phyloP scores from a whole-genome alignment of 257 asterid genomes.

The Gynochthodes officinalis region DNA sequence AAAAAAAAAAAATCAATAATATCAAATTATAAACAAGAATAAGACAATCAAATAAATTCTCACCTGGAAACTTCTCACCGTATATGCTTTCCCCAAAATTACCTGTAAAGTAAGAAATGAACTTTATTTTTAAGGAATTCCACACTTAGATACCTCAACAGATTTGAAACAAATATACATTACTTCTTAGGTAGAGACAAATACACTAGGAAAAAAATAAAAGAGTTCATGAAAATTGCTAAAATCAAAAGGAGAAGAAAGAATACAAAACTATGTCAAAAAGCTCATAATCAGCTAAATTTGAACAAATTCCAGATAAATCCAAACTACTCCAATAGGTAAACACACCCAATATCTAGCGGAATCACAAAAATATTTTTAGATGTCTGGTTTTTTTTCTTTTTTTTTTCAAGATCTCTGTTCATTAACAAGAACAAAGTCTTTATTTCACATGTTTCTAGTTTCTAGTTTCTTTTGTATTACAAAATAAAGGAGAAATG shows the following conservation, averaged over 20 bases:
- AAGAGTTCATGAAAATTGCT: neutral
- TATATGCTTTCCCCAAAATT: conserved; percentile 87
- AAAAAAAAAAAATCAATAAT: neutral
- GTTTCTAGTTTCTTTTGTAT: neutral
- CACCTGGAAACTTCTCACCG: conserved; percentile 87
- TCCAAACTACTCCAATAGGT: neutral
- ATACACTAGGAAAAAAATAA: neutral
- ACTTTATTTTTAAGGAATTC: neutral
- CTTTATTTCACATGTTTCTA: neutral
- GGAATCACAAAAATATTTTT: too few species aligned
- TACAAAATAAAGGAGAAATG: neutral
- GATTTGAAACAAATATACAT: neutral
- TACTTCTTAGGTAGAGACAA: neutral
- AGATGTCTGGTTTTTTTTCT: too few species aligned
- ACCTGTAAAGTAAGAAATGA: conserved; percentile 48
- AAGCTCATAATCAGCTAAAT: neutral
- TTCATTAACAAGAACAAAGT: neutral
- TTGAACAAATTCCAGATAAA: neutral
- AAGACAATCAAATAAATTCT: conserved; percentile 21
- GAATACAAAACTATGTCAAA: neutral
- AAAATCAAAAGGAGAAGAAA: neutral
- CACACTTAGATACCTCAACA: neutral
- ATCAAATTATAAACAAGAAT: conserved; percentile 11
- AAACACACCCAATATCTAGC: neutral
- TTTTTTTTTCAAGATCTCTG: too few species aligned